Evolutionary conservation across 352 stramenopile species (phyloP).

Genomic region (Phytophthora pseudosyringae): DNA sequence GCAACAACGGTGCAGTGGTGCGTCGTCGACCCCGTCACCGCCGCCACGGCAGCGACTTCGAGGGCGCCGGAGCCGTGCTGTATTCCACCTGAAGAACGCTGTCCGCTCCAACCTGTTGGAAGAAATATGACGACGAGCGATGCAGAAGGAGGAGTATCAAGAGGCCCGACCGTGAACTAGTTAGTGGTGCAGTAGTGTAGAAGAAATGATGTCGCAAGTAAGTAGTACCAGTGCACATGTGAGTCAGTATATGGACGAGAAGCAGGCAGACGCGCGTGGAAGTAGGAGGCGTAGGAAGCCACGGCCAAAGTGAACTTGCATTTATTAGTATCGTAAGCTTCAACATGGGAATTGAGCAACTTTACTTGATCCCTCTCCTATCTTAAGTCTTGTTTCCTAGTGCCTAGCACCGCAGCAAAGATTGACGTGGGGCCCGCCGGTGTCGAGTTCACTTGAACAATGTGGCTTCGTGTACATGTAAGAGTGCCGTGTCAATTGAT

Average conservation of each 20-base stretch:
- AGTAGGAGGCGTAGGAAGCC: background rate
- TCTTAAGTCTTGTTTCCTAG: background rate
- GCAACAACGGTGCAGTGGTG: conserved; percentile 29
- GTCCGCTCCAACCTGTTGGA: conserved; percentile 20
- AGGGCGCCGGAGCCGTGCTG: conserved; percentile 29
- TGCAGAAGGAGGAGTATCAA: conserved; percentile 7
- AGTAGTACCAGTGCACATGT: conserved; percentile 15
- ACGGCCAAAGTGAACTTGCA: conserved; percentile 26
- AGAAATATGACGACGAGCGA: conserved; percentile 32
- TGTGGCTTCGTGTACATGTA: too few relatives aligned
- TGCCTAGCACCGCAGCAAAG: too few relatives aligned
- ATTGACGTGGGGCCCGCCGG: too few relatives aligned
- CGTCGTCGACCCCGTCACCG: conserved; percentile 37
- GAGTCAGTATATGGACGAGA: conserved; percentile 33
- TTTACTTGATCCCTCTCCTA: background rate
- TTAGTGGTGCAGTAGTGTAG: conserved; percentile 36
- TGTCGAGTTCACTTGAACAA: background rate
- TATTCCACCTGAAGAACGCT: conserved; percentile 34
- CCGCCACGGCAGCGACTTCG: conserved; percentile 28
- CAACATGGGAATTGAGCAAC: conserved; percentile 39
- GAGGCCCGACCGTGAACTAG: conserved; percentile 35
- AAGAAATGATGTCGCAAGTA: conserved; percentile 31
- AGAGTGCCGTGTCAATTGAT: background rate
- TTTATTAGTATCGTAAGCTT: conserved; percentile 35
- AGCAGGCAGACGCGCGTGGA: conserved; percentile 27